Percentiles rank a stretch among this genome's conserved stretches.
These are phyloP conservation scores for Vicia faba DNA, from an alignment of 306 rosid genomes.

Conservation along the genomic window DNA sequence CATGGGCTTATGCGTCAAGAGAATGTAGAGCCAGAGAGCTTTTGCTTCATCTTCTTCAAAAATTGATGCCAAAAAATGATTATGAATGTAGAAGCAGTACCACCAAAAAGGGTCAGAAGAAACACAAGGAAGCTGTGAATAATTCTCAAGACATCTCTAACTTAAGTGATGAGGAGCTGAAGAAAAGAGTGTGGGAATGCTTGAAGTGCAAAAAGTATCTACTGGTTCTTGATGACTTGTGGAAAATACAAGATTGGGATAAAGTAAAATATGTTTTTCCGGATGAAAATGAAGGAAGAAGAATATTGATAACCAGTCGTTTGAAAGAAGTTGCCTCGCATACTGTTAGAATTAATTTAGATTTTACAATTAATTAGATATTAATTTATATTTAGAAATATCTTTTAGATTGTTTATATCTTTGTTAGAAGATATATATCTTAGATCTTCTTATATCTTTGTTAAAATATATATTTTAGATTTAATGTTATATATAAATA, in stretches of 20 bases:
- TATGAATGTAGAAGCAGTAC: not conserved
- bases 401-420: too few species aligned
- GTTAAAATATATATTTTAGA: too few species aligned
- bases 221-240: constrained; percentile 3
- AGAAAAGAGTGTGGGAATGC: not conserved
- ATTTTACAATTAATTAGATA: too few species aligned
- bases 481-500: too few species aligned
- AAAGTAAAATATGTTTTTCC: constrained; percentile 27
- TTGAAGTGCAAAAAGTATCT: not conserved
- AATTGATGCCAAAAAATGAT: not conserved
- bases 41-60: not conserved
- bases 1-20: not conserved
- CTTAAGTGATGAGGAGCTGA: constrained; percentile 3
- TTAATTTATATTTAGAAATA: too few species aligned
- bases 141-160: too few species aligned
- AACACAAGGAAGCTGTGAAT: not conserved
- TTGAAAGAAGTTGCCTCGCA: constrained; percentile 22
- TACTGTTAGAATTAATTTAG: too few species aligned
- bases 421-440: too few species aligned
- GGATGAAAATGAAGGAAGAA: constrained; percentile 3
- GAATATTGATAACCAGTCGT: constrained; percentile 36
- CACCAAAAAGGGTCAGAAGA: not conserved
- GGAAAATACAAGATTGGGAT: constrained; percentile 21
- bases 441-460: too few species aligned
- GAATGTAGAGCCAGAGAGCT: constrained; percentile 4